Percentiles rank a stretch among this genome's conserved stretches.
Evolutionary conservation across 176 grass and related monocot species (phyloP).

Genomic region (Echinochloa phyllopogon): DNA sequence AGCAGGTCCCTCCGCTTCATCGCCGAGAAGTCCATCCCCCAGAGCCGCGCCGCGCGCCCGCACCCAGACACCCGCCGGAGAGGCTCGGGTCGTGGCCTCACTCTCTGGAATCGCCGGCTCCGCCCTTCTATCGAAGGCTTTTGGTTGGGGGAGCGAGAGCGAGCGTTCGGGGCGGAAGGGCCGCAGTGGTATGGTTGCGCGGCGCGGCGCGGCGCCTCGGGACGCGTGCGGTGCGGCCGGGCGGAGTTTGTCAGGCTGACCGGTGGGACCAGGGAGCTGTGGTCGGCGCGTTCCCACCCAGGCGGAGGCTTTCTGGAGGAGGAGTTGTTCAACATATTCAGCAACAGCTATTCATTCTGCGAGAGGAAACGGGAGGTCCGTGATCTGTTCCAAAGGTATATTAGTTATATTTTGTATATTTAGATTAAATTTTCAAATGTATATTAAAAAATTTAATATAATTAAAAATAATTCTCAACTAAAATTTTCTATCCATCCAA

Average conservation of each 20-base stretch:
- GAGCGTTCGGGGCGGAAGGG: neutral
- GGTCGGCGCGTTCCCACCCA: neutral
- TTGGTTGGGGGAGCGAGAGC: too few species aligned
- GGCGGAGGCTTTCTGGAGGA: neutral
- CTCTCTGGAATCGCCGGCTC: too few species aligned
- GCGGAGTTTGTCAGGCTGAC: neutral
- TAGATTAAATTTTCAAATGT: too few species aligned
- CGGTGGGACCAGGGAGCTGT: neutral
- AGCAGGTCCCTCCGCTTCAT: slow-evolving; percentile 58
- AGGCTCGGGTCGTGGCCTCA: neutral
- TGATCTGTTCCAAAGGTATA: too few species aligned
- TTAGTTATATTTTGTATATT: too few species aligned
- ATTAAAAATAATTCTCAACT: too few species aligned
- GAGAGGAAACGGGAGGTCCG: neutral
- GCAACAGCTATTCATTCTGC: too few species aligned
- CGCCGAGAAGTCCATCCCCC: slow-evolving; percentile 45
- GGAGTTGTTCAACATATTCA: neutral
- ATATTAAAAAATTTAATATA: too few species aligned
- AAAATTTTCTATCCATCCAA: too few species aligned
- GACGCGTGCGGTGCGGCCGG: neutral
- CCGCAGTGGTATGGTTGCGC: neutral
- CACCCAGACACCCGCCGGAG: neutral
- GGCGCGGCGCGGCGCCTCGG: neutral
- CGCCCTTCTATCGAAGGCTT: neutral
- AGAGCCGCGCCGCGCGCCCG: neutral